Conservation (phyloP, 352 stramenopile genomes). For the Halophytophthora polymorphica region DNA sequence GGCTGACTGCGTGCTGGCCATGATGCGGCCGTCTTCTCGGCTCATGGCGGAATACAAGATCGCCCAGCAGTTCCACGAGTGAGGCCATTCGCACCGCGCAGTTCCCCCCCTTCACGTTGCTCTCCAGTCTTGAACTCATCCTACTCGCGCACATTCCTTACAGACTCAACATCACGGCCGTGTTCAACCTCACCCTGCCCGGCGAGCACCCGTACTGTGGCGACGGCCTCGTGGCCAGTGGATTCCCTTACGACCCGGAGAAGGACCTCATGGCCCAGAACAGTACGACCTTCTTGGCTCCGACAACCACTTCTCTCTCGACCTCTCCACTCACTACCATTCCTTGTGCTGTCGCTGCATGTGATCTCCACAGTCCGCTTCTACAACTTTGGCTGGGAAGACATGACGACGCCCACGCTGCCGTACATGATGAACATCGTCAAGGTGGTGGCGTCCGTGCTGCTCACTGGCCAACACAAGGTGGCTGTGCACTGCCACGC, state of each 20-base stretch:
- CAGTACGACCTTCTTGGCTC: slow-evolving; percentile 42
- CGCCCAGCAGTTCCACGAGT: slow-evolving; percentile 79
- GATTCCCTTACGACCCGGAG: slow-evolving; percentile 89
- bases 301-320: not conserved
- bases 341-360: not conserved
- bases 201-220: slow-evolving; percentile 90
- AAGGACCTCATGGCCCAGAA: slow-evolving; percentile 83
- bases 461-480: slow-evolving; percentile 63
- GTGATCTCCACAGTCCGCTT: slow-evolving; percentile 62
- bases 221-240: slow-evolving; percentile 66
- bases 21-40: slow-evolving; percentile 85
- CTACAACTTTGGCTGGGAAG: slow-evolving; percentile 91
- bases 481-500: slow-evolving; percentile 89
- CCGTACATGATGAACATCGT: slow-evolving; percentile 87
- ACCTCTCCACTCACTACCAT: not conserved
- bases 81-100: not conserved
- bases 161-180: slow-evolving; percentile 76
- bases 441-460: slow-evolving; percentile 75
- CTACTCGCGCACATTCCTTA: slow-evolving; percentile 3
- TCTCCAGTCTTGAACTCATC: not conserved
- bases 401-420: slow-evolving; percentile 89
- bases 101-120: not conserved
- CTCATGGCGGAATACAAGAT: slow-evolving; percentile 85
- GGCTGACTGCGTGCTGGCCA: slow-evolving; percentile 81
- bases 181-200: slow-evolving; percentile 90